Base-by-base conservation (phyloP, 129 eudicot species). In the Chrysanthemum lavandulifolium region DNA sequence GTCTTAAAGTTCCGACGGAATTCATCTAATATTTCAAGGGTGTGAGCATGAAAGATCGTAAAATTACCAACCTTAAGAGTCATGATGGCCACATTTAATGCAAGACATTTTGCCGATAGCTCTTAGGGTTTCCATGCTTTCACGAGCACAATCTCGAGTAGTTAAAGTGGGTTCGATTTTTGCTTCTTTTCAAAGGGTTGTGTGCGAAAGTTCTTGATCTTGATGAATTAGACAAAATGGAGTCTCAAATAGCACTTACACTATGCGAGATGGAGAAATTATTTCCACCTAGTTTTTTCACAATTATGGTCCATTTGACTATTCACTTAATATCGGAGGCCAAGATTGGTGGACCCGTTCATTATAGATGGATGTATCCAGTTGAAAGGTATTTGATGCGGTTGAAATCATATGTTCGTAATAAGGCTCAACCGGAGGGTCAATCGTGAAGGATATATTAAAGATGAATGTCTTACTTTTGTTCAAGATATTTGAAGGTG, bases 401-500 rank as follows among this genome's bases (percentile, higher is more conserved):
- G 15, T 52, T 52, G 15, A 52, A 52, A 6, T 52, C 57, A 52
- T 52, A 52, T 14, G 57, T 52, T 52, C 57, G 57, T 0, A 52
- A 52, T 40, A 40, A 7, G 47, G 47, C 47, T 40, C 47, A 40
- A 40, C 47, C 47, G 47, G 47, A 40, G 10, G 47, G 7, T 40
- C 47, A 40, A 40, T 40, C 47, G 47, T 2, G 47, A 40, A 40
- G 47, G 9, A 6, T 40, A 40, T 40, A 6, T 40, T 40, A 40
- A 40, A 40, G 47, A 40, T 40, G 47, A 40, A 40, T 40, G 47
- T 40, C 47, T 40, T 6, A 40, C 47, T 40, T 40, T 40, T 40
- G 47, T 40, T 52, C 57, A 52, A 52, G 57, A 52, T 52, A 52
- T 52, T 52, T 52, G n/a, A 52, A 52, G 57, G 57, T 12, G 57